Base-by-base conservation (phyloP, 208 protist species). In the Balamuthia mandrillaris region DNA sequence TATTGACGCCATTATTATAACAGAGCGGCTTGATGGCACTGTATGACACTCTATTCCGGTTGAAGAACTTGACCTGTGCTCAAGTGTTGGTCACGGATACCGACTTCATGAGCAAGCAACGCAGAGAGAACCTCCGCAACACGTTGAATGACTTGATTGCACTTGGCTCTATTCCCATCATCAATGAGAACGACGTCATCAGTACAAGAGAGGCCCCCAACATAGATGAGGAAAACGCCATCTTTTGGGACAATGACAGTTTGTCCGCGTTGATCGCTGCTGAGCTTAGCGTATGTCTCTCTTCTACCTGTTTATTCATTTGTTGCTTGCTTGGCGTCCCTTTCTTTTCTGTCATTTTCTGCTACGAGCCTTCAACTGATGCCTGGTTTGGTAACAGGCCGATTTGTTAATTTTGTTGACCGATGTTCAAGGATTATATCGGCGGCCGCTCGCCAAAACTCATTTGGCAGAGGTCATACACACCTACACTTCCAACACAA, bases 141-240 rank as follows among this genome's bases (percentile, higher is more conserved):
- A 90, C 92, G 24, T 65, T 96, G n/a, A 85, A 93, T 33, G 88
- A 66, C 52, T 79, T 94, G 16, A 75, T 95, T 1, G 51, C 35
- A n/a, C 31, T 86, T n/a, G 88, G 89, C 24, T 77, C 91, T 44
- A 61, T 95, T 27, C 93, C 93, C 33, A 88, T 95, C 66, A 56
- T 95, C 56, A 95, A 95, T 75, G 93, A 95, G 88, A 95, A 95
- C 70, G 93, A 95, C 85, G 91, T 90, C 33, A 86, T 92, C 21
- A 47, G 51, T 37, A 49, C 21, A 9, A 65, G 56, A n/a, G n/a
- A n/a, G n/a, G n/a, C n/a, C n/a, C n/a, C n/a, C n/a, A n/a, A n/a
- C n/a, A n/a, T n/a, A n/a, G n/a, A n/a, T n/a, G n/a, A n/a, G n/a
- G n/a, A n/a, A n/a, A n/a, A n/a, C n/a, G n/a, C n/a, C n/a, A n/a